Percentiles rank a stretch among this genome's conserved stretches.
Conservation (phyloP, 805 yeast genomes). For the Metschnikowia corniflorae region DNA sequence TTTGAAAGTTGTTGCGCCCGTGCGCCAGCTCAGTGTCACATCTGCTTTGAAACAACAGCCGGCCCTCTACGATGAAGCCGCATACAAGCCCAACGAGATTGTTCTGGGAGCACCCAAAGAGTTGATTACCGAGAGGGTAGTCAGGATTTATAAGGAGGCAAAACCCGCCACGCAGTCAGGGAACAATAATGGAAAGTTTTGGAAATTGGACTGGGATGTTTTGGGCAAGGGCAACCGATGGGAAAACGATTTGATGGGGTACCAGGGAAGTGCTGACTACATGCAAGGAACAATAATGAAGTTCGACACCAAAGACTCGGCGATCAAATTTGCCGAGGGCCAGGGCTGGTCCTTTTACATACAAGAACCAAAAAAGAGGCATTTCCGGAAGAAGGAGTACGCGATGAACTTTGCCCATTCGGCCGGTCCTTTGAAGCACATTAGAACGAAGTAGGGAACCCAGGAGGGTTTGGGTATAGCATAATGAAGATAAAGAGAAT, state of each 20-base stretch:
- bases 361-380: constrained; percentile 75
- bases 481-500: constrained; percentile 9
- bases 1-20: constrained; percentile 17
- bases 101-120: constrained; percentile 78
- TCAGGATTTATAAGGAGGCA: constrained; percentile 71
- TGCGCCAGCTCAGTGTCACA: constrained; percentile 26
- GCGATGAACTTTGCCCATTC: constrained; percentile 68
- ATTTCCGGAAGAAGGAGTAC: constrained; percentile 71
- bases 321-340: constrained; percentile 72
- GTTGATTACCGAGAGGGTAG: constrained; percentile 57
- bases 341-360: constrained; percentile 85
- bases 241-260: constrained; percentile 88
- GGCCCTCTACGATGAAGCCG: constrained; percentile 22
- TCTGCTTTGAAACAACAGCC: constrained; percentile 21
- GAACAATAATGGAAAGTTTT: constrained; percentile 45
- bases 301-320: constrained; percentile 72
- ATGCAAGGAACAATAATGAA: constrained; percentile 77
- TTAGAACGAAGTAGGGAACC: constrained; percentile 64
- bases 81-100: constrained; percentile 47
- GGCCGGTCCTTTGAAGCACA: constrained; percentile 69
- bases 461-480: constrained; percentile 4
- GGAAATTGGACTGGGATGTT: constrained; percentile 86
- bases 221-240: constrained; percentile 74
- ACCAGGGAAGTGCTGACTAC: constrained; percentile 74
- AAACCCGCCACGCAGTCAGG: constrained; percentile 84